These are phyloP conservation scores for Penicillium paradoxum DNA, from an alignment of 495 filamentous ascomycete species.

Conservation along the genomic window DNA sequence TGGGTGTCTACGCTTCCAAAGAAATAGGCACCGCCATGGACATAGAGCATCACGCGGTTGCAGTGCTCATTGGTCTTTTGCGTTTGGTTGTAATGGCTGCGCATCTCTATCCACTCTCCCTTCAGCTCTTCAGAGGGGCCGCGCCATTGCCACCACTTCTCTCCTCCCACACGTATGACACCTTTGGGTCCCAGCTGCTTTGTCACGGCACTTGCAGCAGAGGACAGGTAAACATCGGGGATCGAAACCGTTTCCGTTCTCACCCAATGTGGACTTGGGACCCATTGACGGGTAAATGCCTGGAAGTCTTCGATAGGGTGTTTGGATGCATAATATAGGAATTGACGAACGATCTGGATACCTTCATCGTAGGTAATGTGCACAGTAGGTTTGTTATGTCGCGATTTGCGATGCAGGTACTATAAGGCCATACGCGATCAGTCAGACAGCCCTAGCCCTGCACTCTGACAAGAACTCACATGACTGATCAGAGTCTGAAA, in stretches of 20 bases:
- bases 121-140: conserved; percentile 54
- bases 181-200: conserved; percentile 72
- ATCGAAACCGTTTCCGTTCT: conserved; percentile 70
- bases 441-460: neutral
- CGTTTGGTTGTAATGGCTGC: conserved; percentile 66
- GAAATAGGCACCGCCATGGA: conserved; percentile 80
- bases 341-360: conserved; percentile 80
- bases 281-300: conserved; percentile 82
- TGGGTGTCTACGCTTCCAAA: conserved; percentile 95
- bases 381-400: conserved; percentile 71
- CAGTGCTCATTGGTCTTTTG: conserved; percentile 51
- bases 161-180: conserved; percentile 68
- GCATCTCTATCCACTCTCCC: conserved; percentile 97
- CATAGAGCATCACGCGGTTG: conserved; percentile 84
- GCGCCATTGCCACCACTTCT: conserved; percentile 95
- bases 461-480: conserved; percentile 39
- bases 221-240: conserved; percentile 51
- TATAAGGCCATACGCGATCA: conserved; percentile 29
- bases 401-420: conserved; percentile 76
- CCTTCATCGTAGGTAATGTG: conserved; percentile 92
- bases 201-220: conserved; percentile 57
- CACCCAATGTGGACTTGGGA: conserved; percentile 86
- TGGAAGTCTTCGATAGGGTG: conserved; percentile 92
- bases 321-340: conserved; percentile 74
- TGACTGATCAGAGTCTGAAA: conserved; percentile 74